A percentile compares a stretch with the other conserved stretches of the same genome.
phyloP scores from a whole-genome alignment of 1,284 basidiomycete genomes.

The Meripilus lineatus region DNA sequence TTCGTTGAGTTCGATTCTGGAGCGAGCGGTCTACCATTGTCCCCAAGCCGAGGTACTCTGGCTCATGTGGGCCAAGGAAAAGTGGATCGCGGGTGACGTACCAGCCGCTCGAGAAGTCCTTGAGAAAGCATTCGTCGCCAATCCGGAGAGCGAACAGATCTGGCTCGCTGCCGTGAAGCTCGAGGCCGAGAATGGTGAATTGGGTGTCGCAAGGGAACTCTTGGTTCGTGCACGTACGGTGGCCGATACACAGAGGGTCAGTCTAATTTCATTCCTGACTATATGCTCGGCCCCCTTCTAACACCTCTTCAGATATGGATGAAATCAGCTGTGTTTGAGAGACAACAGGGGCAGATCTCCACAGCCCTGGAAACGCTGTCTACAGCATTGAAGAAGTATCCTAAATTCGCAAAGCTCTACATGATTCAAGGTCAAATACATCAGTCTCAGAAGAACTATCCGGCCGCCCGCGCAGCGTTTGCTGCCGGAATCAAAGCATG shows the following conservation, averaged over 20 bases:
- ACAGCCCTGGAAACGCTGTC: constrained; percentile 72
- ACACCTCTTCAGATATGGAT: constrained; percentile 80
- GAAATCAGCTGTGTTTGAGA: constrained; percentile 94
- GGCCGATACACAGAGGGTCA: constrained; percentile 85
- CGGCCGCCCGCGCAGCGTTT: constrained; percentile 74
- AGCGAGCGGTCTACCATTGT: constrained; percentile 81
- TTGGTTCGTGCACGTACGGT: constrained; percentile 85
- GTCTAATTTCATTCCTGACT: constrained; percentile 21
- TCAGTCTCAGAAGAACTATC: constrained; percentile 53
- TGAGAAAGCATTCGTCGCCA: constrained; percentile 88
- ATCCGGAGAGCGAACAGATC: constrained; percentile 95
- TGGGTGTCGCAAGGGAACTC: constrained; percentile 80
- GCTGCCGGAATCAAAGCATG: constrained; percentile 80
- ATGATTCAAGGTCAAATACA: constrained; percentile 95
- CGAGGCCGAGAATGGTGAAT: constrained; percentile 90
- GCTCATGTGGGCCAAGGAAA: constrained; percentile 97
- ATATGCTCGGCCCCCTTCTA: constrained; percentile 10
- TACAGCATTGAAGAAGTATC: constrained; percentile 78
- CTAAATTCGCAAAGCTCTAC: constrained; percentile 87
- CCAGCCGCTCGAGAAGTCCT: constrained; percentile 84
- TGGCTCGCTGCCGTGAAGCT: constrained; percentile 97
- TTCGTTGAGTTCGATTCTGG: constrained; percentile 79
- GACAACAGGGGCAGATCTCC: constrained; percentile 77
- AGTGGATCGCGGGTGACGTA: constrained; percentile 87
- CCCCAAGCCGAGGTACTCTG: constrained; percentile 95